A percentile compares a stretch with the other conserved stretches of the same genome.
Conservation (phyloP, 345 rosid species). For the Eutrema japonicum region DNA sequence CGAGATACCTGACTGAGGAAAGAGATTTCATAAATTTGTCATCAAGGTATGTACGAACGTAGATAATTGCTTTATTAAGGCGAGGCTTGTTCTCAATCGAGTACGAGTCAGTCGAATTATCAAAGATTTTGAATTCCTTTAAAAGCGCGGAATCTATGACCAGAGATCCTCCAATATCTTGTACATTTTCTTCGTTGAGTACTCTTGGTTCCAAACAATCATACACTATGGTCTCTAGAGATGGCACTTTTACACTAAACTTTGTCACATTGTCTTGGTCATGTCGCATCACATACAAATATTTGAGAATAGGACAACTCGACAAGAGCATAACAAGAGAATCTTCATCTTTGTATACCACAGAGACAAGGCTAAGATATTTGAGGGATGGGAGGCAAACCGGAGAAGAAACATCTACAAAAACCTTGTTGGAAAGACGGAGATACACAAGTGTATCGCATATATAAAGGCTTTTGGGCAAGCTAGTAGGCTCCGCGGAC, state of each 20-base stretch:
- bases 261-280: neutral
- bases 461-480: neutral
- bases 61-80: too few species aligned
- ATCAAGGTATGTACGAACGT: too few species aligned
- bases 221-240: too few species aligned
- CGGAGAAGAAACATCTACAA: neutral
- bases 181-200: too few species aligned
- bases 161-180: too few species aligned
- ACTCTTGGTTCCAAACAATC: too few species aligned
- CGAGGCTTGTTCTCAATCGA: too few species aligned
- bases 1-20: too few species aligned
- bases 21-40: too few species aligned
- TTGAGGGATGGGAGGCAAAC: constrained; percentile 1
- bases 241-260: neutral
- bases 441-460: neutral
- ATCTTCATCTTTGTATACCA: neutral
- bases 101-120: too few species aligned
- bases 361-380: neutral
- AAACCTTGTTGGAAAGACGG: neutral
- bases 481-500: neutral
- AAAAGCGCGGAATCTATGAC: too few species aligned
- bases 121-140: too few species aligned
- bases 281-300: neutral
- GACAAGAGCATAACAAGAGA: neutral
- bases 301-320: neutral